Evolutionary conservation across 495 filamentous ascomycete genomes (phyloP).

Genomic region (Tetracladium setigerum): DNA sequence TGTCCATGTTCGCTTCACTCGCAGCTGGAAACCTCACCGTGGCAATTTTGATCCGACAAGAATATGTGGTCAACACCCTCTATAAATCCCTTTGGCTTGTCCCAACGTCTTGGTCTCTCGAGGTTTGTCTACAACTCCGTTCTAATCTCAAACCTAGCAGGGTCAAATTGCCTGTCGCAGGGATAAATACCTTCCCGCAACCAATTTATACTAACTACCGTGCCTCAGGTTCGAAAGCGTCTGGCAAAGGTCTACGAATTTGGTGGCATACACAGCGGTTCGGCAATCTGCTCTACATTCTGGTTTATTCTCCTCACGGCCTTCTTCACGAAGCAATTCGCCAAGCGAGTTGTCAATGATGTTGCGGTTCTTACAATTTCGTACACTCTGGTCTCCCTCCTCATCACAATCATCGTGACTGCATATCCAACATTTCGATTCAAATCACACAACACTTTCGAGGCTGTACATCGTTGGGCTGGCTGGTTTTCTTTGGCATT

Average conservation of each 20-base stretch:
- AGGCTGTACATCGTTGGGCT: conserved; percentile 58
- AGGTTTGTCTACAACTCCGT: no score
- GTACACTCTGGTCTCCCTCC: conserved; percentile 32
- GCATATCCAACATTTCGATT: conserved; percentile 46
- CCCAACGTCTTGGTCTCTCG: conserved; percentile 50
- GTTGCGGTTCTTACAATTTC: conserved; percentile 19
- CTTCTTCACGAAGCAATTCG: conserved; percentile 30
- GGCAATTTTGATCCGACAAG: conserved; percentile 57
- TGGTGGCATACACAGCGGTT: conserved; percentile 68
- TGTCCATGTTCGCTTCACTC: conserved; percentile 21
- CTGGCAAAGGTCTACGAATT: conserved; percentile 69
- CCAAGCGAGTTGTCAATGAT: conserved; percentile 24
- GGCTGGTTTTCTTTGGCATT: conserved; percentile 53
- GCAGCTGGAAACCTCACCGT: conserved; percentile 41
- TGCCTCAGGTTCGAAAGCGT: conserved; percentile 49
- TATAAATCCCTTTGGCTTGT: conserved; percentile 48
- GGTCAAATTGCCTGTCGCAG: no score
- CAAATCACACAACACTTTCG: conserved; percentile 55
- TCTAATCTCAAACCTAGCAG: no score
- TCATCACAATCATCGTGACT: conserved; percentile 33
- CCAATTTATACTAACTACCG: no score
- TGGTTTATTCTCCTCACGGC: conserved; percentile 56
- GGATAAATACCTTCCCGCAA: no score
- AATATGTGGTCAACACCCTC: conserved; percentile 64
- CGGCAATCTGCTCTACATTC: conserved; percentile 54